These are phyloP conservation scores for Fulvia fulva DNA, from an alignment of 2,329 filamentous ascomycete genomes.

Conservation along the genomic window DNA sequence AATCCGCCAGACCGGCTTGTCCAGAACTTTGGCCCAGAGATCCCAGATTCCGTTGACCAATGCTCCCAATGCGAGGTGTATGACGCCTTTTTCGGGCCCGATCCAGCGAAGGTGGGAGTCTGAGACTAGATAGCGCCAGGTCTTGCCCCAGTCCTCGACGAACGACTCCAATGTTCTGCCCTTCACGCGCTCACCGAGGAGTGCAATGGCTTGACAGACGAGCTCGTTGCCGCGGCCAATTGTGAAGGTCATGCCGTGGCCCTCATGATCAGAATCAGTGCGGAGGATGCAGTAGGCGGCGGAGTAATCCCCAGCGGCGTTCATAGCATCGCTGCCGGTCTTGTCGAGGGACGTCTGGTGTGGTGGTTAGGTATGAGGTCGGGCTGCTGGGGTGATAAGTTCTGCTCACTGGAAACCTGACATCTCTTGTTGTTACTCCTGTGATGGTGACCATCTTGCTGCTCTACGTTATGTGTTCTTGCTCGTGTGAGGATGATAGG, in stretches of 20 bases:
- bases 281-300: constrained; percentile 89
- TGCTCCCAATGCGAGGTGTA: constrained; percentile 83
- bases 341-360: constrained; percentile 80
- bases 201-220: constrained; percentile 77
- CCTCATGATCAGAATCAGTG: constrained; percentile 67
- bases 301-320: constrained; percentile 87
- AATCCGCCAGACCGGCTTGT: constrained; percentile 86
- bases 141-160: constrained; percentile 76
- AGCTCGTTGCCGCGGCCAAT: constrained; percentile 90
- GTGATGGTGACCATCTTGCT: constrained; percentile 7
- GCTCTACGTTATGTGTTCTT: not conserved
- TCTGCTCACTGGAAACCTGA: constrained; percentile 3
- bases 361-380: not conserved
- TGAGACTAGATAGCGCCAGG: constrained; percentile 86
- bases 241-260: constrained; percentile 83
- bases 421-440: constrained; percentile 4
- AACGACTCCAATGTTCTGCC: constrained; percentile 73
- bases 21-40: constrained; percentile 83
- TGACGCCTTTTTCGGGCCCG: constrained; percentile 89
- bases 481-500: not conserved
- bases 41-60: constrained; percentile 89
- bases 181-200: constrained; percentile 71
- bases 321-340: constrained; percentile 97
- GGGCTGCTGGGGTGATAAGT: not conserved
- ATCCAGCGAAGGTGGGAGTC: constrained; percentile 93